These are phyloP conservation scores for Dendrocalamus sinicus DNA, from an alignment of 176 grass and related monocot genomes.

Conservation along the genomic window DNA sequence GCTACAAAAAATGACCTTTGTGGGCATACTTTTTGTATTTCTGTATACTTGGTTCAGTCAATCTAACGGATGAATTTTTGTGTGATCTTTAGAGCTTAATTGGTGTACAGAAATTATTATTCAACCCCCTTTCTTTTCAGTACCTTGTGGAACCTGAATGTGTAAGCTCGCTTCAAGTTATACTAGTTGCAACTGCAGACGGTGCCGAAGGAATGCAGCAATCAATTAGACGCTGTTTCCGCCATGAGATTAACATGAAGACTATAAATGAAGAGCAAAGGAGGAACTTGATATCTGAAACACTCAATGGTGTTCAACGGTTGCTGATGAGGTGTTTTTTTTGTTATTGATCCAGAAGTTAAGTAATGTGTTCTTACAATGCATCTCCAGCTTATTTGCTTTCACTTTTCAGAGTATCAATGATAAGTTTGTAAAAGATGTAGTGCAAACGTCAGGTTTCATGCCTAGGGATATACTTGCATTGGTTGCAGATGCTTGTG, in stretches of 20 bases:
- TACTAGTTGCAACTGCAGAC: conserved; percentile 84
- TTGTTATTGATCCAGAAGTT: conserved; percentile 6
- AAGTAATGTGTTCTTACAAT: conserved; percentile 6
- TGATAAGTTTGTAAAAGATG: conserved; percentile 79
- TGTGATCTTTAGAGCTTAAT: neutral
- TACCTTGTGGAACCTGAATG: conserved; percentile 68
- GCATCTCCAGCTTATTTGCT: conserved; percentile 25
- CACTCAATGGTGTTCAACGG: conserved; percentile 50
- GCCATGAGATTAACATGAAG: conserved; percentile 79
- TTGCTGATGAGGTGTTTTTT: conserved; percentile 61
- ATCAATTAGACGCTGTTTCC: conserved; percentile 72
- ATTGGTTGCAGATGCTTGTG: conserved; percentile 73
- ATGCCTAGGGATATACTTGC: conserved; percentile 89
- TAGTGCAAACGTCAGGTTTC: conserved; percentile 86
- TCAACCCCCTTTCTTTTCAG: conserved; percentile 48
- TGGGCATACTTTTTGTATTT: neutral
- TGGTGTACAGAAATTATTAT: neutral
- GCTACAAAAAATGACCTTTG: neutral
- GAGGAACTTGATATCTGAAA: conserved; percentile 73
- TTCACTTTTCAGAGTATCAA: conserved; percentile 66
- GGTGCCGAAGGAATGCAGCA: conserved; percentile 79
- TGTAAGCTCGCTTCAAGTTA: conserved; percentile 63
- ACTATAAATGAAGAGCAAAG: conserved; percentile 83
- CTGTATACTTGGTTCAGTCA: neutral
- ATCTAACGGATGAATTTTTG: neutral